Percentiles rank a stretch among this genome's conserved stretches.
These are phyloP conservation scores for Cicer cuneatum DNA, from an alignment of 306 rosid genomes.

Conservation along the genomic window DNA sequence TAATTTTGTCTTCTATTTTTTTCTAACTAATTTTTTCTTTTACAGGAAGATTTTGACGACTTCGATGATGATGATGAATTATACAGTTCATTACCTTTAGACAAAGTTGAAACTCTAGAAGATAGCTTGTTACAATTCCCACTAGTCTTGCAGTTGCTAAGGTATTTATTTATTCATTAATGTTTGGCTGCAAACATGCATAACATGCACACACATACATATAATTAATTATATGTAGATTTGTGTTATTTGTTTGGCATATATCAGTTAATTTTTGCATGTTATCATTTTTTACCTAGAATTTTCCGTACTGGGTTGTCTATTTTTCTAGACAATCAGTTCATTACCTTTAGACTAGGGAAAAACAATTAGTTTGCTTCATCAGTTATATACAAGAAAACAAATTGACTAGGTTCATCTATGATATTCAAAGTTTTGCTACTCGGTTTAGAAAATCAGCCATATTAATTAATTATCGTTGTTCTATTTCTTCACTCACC, in stretches of 20 bases:
- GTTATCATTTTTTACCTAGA: background rate
- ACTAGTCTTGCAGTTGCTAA: constrained; percentile 79
- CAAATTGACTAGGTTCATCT: too few species aligned
- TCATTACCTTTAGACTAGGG: constrained; percentile 35
- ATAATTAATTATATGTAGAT: constrained; percentile 24
- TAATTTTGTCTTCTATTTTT: constrained; percentile 21
- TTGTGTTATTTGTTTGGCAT: constrained; percentile 23
- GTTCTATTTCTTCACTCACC: too few species aligned
- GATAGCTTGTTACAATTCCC: constrained; percentile 83
- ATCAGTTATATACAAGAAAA: too few species aligned
- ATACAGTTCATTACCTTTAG: constrained; percentile 80
- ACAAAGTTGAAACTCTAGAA: constrained; percentile 94
- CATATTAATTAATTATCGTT: too few species aligned
- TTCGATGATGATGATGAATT: constrained; percentile 91
- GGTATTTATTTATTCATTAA: constrained; percentile 51
- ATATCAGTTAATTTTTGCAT: constrained; percentile 28
- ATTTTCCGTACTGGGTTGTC: constrained; percentile 20
- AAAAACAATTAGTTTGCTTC: background rate
- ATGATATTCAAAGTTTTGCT: too few species aligned
- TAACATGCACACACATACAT: constrained; percentile 1
- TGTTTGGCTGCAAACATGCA: constrained; percentile 24
- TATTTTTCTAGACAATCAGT: constrained; percentile 32
- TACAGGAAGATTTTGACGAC: constrained; percentile 89
- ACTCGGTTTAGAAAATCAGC: too few species aligned
- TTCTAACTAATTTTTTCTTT: constrained; percentile 15